Base-by-base conservation (phyloP, 1,284 basidiomycete genomes). In the Schizophyllum commune region DNA sequence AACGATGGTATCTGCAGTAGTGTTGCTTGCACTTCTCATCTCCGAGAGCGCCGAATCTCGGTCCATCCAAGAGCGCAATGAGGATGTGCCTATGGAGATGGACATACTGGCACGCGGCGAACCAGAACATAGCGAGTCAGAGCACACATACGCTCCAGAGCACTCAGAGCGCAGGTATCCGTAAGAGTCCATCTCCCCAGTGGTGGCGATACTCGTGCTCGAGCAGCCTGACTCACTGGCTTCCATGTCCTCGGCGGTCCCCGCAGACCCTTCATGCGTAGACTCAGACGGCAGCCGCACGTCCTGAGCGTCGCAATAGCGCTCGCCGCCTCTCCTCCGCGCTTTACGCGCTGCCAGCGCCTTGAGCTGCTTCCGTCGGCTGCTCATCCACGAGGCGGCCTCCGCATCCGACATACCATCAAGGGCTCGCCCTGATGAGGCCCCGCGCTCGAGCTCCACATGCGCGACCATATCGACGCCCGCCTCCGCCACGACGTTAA, bases 11-110 rank as follows among this genome's bases (percentile, higher is more conserved):
- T 13, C 39, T 17, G 39, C 17, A 13, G 39, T 47, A 3, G 39
- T 47, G 9, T 17, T 47, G 13, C 39, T 47, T 27, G 27, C 27
- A 5, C 27, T 27, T 27, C 27, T 27, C 27, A 27, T 27, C 27
- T 27, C 27, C 27, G 27, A 27, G 27, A 27, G 27, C 27, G 27
- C 27, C 27, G 27, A 27, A 27, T 27, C 27, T 27, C 27, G 27
- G 39, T 47, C 17, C 39, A 47, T 47, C 39, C 39, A 47, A 3
- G 39, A 47, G 17, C 39, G 34, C 13, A 88, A 85, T 72, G 84
- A 83, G 71, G 73, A 79, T 32, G 63, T 76, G 0, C 68, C 76
- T 0, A 76, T 77, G 8, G 39, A 47, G 39, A 13, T 47, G 39
- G 27, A 27, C 27, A 9, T 47, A 3, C 2, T 4, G 4, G 9